A percentile compares a stretch with the other conserved stretches of the same genome.
These are phyloP conservation scores for Neoascochyta sp. DNA, from an alignment of 2,329 filamentous ascomycete species.

Conservation along the genomic window DNA sequence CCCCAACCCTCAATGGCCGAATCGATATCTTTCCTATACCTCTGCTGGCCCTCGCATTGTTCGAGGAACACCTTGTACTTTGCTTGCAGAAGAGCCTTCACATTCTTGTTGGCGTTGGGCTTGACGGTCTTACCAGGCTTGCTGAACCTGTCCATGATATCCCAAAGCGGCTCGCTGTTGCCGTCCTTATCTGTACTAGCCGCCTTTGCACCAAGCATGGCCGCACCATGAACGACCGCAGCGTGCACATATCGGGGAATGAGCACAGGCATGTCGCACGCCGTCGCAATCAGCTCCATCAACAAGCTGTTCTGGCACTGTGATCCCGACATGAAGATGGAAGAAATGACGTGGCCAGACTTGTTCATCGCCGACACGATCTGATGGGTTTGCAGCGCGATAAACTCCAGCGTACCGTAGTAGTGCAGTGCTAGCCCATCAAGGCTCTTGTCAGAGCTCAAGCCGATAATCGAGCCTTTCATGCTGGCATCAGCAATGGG, in stretches of 20 bases:
- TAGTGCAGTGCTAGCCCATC: constrained; percentile 89
- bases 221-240: constrained; percentile 94
- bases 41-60: constrained; percentile 80
- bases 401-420: constrained; percentile 96
- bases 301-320: constrained; percentile 95
- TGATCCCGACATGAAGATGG: constrained; percentile 98
- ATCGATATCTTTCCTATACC: constrained; percentile 76
- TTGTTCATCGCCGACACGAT: constrained; percentile 94
- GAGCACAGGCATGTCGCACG: constrained; percentile 86
- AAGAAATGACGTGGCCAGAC: constrained; percentile 79
- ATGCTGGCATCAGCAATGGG: constrained; percentile 90
- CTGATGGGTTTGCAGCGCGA: constrained; percentile 92
- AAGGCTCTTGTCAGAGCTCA: constrained; percentile 80
- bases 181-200: constrained; percentile 75
- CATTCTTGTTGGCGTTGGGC: constrained; percentile 65
- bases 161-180: constrained; percentile 83
- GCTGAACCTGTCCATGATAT: constrained; percentile 96
- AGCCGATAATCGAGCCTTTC: constrained; percentile 82
- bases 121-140: constrained; percentile 83
- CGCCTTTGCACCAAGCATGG: constrained; percentile 97
- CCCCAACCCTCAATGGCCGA: constrained; percentile 42
- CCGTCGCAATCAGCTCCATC: constrained; percentile 86
- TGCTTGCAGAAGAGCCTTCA: constrained; percentile 75
- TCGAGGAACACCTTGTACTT: constrained; percentile 98
- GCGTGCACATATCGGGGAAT: constrained; percentile 93